phyloP scores from a whole-genome alignment of 1,284 basidiomycete species.

The Malassezia yamatoensis region DNA sequence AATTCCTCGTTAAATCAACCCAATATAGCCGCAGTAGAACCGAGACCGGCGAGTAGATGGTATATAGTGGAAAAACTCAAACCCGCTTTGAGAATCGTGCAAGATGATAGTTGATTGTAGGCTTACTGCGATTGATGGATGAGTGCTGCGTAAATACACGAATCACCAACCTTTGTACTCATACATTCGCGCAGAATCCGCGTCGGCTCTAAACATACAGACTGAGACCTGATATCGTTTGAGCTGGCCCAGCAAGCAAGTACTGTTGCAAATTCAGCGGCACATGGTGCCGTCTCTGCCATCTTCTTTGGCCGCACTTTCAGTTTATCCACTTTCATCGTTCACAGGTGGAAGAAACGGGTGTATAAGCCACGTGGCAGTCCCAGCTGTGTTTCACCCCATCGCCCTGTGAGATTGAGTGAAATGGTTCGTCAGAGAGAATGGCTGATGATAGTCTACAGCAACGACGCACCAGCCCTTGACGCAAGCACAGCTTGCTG shows the following conservation, averaged over 20 bases:
- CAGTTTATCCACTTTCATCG: constrained; percentile 43
- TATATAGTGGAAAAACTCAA: constrained; percentile 6
- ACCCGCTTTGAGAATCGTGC: constrained; percentile 40
- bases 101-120: constrained; percentile 46
- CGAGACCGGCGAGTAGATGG: no score
- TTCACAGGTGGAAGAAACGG: neutral
- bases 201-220: constrained; percentile 60
- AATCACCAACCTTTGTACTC: constrained; percentile 62
- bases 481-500: constrained; percentile 18
- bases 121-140: constrained; percentile 17
- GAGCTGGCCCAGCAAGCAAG: constrained; percentile 84
- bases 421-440: constrained; percentile 6
- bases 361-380: constrained; percentile 8
- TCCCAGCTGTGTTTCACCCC: neutral
- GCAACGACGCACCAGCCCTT: constrained; percentile 7
- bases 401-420: neutral
- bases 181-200: constrained; percentile 71
- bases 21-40: no score
- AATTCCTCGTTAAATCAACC: no score
- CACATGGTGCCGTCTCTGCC: constrained; percentile 59
- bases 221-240: constrained; percentile 59
- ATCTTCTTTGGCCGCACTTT: constrained; percentile 58
- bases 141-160: constrained; percentile 1
- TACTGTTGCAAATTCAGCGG: constrained; percentile 67
- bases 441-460: constrained; percentile 10